Base-by-base conservation (phyloP, 768 basidiomycete species). In the Flagelloscypha sp. region DNA sequence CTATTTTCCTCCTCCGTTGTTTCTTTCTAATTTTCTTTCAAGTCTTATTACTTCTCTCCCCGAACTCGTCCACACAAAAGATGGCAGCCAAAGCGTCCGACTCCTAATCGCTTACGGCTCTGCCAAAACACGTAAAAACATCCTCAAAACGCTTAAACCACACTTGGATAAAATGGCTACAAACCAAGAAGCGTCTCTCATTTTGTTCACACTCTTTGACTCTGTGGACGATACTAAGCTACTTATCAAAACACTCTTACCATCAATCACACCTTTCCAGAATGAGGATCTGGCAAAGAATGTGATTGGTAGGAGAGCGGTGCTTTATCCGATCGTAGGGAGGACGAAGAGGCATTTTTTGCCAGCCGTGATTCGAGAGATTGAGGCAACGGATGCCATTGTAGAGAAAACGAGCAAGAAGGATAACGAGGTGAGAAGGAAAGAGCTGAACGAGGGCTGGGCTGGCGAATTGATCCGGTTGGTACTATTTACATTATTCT, bases 11-110 rank as follows among this genome's bases (percentile, higher is more conserved):
- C 36, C 13, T 9, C 11, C 18, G 10, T 24, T 6, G 4, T 3
- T 16, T 17, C 30, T 22, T 12, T 17, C 33, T 30, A 39, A 41
- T 20, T 20, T 29, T 21, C 15, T 24, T 21, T 42, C 20, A 42
- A 88, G 85, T 33, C 85, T 84, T 47, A 79, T 87, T 43, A 90
- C 94, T 27, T 70, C 82, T 13, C 63, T 94, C 6, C 81, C 90
- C 0, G 92, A 95, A 52, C 85, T 94, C 71, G 87, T 92, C 0
- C 92, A 97, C 49, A 97, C 92, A 11, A 88, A 77, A 50, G 86
- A 94, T 47, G 92, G 92, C 13, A 86, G 87, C 40, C 76, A 85
- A 15, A 79, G 74, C 18, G 89, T 85, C 3, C 76, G 92, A 27
- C 81, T 90, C 43, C 85, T 95, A 54, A 68, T 94, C 24, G 86